Conservation (phyloP, 805 yeast genomes). For the Debaryomyces hansenii region DNA sequence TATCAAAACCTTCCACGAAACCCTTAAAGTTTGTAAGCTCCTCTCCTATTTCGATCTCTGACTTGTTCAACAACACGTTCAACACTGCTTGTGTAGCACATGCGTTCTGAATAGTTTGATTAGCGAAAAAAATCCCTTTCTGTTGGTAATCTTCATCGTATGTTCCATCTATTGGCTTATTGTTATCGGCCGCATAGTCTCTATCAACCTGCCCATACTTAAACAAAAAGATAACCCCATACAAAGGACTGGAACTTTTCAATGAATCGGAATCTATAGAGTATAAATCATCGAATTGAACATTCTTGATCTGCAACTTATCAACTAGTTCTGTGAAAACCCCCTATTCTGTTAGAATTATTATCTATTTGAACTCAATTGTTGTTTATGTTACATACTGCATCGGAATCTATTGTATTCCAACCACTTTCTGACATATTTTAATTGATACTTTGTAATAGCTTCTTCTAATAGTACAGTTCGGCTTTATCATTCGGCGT, state of each 20-base stretch:
- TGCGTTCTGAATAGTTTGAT: constrained; percentile 64
- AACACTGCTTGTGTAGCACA: constrained; percentile 76
- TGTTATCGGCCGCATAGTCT: constrained; percentile 22
- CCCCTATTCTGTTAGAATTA: constrained; percentile 35
- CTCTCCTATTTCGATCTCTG: constrained; percentile 46
- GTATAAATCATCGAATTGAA: constrained; percentile 59
- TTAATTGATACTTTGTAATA: neutral
- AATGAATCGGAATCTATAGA: constrained; percentile 49
- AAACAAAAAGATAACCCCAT: constrained; percentile 64
- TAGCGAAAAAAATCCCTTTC: constrained; percentile 55
- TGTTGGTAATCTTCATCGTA: constrained; percentile 36
- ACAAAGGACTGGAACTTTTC: constrained; percentile 38
- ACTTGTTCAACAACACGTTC: constrained; percentile 46
- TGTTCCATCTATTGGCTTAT: constrained; percentile 44
- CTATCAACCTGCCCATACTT: constrained; percentile 51
- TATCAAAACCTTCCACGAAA: constrained; percentile 54
- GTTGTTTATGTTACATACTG: constrained; percentile 31
- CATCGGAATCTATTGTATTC: constrained; percentile 69
- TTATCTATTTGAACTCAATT: neutral
- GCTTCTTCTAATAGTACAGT: too few species aligned
- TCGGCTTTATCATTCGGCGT: too few species aligned
- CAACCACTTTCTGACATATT: constrained; percentile 34
- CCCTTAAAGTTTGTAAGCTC: constrained; percentile 47
- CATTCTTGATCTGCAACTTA: constrained; percentile 49
- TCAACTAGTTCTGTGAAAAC: constrained; percentile 65